phyloP scores from a whole-genome alignment of 345 rosid species.

The Moricandia arvensis region DNA sequence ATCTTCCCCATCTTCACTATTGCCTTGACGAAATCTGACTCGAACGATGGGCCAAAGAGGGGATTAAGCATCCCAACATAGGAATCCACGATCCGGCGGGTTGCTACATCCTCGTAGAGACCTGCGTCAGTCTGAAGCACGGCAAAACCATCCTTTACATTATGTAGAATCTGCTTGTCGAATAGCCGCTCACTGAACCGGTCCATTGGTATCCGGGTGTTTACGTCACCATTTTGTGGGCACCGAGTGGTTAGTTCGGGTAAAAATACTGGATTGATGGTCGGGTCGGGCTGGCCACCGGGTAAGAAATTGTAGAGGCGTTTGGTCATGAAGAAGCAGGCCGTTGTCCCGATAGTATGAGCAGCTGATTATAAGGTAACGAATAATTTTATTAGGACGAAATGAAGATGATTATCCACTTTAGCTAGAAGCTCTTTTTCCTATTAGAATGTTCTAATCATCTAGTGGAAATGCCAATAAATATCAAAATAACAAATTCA shows the following conservation, averaged over 20 bases:
- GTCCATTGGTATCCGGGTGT: constrained; percentile 56
- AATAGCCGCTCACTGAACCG: constrained; percentile 47
- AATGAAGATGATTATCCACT: not conserved
- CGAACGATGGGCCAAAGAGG: constrained; percentile 43
- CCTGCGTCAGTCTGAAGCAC: constrained; percentile 73
- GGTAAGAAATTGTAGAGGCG: constrained; percentile 63
- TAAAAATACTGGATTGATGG: constrained; percentile 49
- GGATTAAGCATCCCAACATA: constrained; percentile 44
- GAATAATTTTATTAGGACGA: not conserved
- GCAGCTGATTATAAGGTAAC: constrained; percentile 49
- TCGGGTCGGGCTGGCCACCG: constrained; percentile 55
- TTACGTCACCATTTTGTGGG: constrained; percentile 59
- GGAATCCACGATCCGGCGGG: constrained; percentile 51
- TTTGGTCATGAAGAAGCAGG: constrained; percentile 79
- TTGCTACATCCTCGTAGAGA: constrained; percentile 55
- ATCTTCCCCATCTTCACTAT: constrained; percentile 69
- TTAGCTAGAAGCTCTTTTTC: not conserved
- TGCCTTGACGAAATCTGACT: constrained; percentile 58
- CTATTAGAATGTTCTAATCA: not conserved
- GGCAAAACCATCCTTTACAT: constrained; percentile 63
- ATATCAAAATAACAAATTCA: not conserved
- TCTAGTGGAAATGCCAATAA: not conserved
- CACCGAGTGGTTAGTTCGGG: constrained; percentile 47
- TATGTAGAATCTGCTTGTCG: constrained; percentile 58
- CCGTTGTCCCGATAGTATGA: constrained; percentile 81